These are phyloP conservation scores for Lachancea waltii DNA, from an alignment of 805 yeast species.

Conservation along the genomic window DNA sequence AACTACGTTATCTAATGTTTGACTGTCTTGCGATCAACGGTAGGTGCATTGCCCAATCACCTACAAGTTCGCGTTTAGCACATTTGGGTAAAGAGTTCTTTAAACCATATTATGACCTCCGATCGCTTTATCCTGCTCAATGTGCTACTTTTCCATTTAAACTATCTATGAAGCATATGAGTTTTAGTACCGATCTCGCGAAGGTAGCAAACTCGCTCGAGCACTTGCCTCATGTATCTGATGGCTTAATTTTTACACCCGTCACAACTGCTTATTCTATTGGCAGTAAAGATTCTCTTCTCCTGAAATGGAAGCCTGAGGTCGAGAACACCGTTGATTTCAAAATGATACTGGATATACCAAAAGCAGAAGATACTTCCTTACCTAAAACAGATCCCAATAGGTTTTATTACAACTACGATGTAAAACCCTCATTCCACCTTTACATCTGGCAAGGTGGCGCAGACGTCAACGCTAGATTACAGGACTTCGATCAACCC, in stretches of 20 bases:
- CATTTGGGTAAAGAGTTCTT: conserved; percentile 75
- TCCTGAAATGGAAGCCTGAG: conserved; percentile 96
- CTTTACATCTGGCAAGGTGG: conserved; percentile 76
- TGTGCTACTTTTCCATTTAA: conserved; percentile 78
- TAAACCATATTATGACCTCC: conserved; percentile 71
- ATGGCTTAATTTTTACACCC: conserved; percentile 91
- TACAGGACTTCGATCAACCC: conserved; percentile 28
- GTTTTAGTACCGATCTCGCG: conserved; percentile 67
- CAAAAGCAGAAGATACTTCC: conserved; percentile 30
- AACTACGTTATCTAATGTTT: conserved; percentile 76
- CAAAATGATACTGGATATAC: conserved; percentile 46
- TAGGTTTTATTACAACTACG: conserved; percentile 73
- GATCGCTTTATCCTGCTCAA: conserved; percentile 63
- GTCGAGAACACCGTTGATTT: conserved; percentile 93
- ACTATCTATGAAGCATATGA: conserved; percentile 82
- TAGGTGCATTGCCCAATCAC: conserved; percentile 57
- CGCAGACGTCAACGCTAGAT: conserved; percentile 29
- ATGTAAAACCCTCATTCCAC: conserved; percentile 63
- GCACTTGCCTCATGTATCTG: conserved; percentile 77
- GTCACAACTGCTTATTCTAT: conserved; percentile 78
- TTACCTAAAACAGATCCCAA: conserved; percentile 52
- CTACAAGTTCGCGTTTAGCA: conserved; percentile 76
- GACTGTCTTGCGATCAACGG: conserved; percentile 87
- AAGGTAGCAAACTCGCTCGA: conserved; percentile 68
- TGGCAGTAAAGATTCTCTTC: conserved; percentile 75